These are phyloP conservation scores for Cystobasidiaceae sp. DNA, from an alignment of 1,284 basidiomycete genomes.

Conservation along the genomic window DNA sequence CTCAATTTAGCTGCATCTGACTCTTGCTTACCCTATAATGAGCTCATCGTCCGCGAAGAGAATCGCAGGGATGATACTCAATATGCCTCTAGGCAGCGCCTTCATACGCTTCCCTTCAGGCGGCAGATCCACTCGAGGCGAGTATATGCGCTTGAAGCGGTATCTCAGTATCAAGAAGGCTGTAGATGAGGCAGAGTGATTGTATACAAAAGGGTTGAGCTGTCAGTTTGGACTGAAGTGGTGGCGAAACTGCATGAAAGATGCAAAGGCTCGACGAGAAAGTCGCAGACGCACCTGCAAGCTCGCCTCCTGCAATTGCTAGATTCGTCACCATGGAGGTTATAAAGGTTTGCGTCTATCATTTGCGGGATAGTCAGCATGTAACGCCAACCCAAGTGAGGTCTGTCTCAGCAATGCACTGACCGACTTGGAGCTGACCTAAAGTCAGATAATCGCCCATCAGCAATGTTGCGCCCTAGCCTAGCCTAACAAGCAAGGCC, in stretches of 20 bases:
- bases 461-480: too few relatives aligned
- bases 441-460: too few relatives aligned
- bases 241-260: neutral
- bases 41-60: constrained; percentile 40
- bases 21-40: constrained; percentile 29
- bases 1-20: neutral
- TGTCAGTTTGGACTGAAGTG: too few relatives aligned
- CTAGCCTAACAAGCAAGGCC: too few relatives aligned
- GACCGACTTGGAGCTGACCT: constrained; percentile 14
- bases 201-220: too few relatives aligned
- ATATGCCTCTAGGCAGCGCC: constrained; percentile 44
- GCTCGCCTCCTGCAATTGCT: constrained; percentile 43
- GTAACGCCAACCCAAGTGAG: too few relatives aligned
- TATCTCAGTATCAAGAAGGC: constrained; percentile 47
- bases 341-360: constrained; percentile 37
- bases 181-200: too few relatives aligned
- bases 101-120: constrained; percentile 41
- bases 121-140: constrained; percentile 44
- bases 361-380: too few relatives aligned
- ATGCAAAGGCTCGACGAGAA: neutral
- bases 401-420: too few relatives aligned
- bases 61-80: constrained; percentile 48
- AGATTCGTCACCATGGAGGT: constrained; percentile 42
- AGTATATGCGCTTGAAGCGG: constrained; percentile 47
- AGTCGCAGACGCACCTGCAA: neutral